phyloP scores from a whole-genome alignment of 1,139 yeast species.

The Taiozyma onychis region DNA sequence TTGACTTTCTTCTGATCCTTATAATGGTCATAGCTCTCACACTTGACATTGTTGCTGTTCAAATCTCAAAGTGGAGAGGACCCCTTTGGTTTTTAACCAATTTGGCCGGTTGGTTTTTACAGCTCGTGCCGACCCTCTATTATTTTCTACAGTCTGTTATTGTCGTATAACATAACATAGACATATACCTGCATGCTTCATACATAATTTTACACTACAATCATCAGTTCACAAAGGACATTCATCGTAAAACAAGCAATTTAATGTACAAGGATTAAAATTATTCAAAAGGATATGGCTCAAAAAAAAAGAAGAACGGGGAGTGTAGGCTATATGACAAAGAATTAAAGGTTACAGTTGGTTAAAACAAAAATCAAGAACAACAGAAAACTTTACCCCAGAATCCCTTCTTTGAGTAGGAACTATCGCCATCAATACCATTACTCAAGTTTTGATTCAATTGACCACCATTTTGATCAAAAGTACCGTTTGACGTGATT shows the following conservation, averaged over 20 bases:
- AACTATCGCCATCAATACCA: conserved; percentile 21
- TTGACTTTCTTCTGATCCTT: too few relatives aligned
- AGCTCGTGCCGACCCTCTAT: too few relatives aligned
- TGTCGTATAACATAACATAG: too few relatives aligned
- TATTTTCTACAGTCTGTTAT: too few relatives aligned
- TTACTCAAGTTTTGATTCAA: conserved; percentile 21
- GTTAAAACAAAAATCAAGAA: conserved; percentile 7
- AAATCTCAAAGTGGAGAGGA: too few relatives aligned
- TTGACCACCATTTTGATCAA: conserved; percentile 13
- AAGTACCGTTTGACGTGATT: conserved; percentile 17
- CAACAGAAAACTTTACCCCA: conserved; percentile 34
- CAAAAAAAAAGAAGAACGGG: neutral
- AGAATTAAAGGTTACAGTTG: neutral
- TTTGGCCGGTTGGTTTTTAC: too few relatives aligned
- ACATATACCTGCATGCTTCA: too few relatives aligned
- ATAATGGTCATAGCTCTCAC: too few relatives aligned
- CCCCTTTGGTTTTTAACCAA: too few relatives aligned
- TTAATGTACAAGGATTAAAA: neutral
- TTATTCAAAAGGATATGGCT: neutral
- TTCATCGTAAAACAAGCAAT: neutral
- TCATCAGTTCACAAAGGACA: neutral
- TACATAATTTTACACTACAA: neutral
- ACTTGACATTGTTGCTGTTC: too few relatives aligned
- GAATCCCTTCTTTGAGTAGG: conserved; percentile 31
- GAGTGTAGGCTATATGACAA: neutral